Evolutionary conservation across 2,329 filamentous ascomycete genomes (phyloP).

Genomic region (Penicillium paneum): DNA sequence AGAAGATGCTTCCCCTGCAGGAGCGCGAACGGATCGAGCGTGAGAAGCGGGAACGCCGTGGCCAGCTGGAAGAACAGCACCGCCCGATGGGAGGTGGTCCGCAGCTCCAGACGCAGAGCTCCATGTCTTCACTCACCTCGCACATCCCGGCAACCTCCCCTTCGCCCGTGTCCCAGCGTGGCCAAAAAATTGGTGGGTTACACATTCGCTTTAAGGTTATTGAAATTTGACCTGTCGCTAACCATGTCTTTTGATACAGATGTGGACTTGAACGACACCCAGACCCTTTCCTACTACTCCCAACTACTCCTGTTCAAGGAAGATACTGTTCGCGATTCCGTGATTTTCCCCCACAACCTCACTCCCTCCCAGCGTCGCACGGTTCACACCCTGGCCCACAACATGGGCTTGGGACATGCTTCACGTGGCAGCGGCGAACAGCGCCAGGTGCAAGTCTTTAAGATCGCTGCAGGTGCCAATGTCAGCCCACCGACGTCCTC

Average conservation of each 20-base stretch:
- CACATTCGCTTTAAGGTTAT: not conserved
- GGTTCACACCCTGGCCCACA: conserved; percentile 90
- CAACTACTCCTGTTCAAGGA: conserved; percentile 87
- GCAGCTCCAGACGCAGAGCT: conserved; percentile 78
- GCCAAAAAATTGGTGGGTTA: conserved; percentile 37
- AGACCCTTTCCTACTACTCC: conserved; percentile 83
- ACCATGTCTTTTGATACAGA: conserved; percentile 44
- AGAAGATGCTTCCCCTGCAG: conserved; percentile 96
- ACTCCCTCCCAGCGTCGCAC: conserved; percentile 80
- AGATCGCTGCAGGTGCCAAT: conserved; percentile 51
- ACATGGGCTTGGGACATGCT: conserved; percentile 86
- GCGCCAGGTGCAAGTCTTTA: conserved; percentile 84
- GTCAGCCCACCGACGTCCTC: conserved; percentile 62
- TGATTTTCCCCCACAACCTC: conserved; percentile 79
- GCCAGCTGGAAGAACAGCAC: conserved; percentile 96
- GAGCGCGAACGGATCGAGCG: conserved; percentile 94
- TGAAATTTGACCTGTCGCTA: conserved; percentile 3
- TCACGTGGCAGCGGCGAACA: conserved; percentile 86
- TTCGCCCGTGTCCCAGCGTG: conserved; percentile 62
- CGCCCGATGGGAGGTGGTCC: conserved; percentile 60
- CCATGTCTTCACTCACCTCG: conserved; percentile 73
- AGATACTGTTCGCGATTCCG: conserved; percentile 69
- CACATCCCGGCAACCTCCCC: conserved; percentile 63
- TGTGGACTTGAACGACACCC: conserved; percentile 86
- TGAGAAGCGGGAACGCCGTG: conserved; percentile 92